Percentiles rank a stretch among this genome's conserved stretches.
Evolutionary conservation across 1,139 yeast genomes (phyloP).

Genomic region (Candida pseudoviswanathii): DNA sequence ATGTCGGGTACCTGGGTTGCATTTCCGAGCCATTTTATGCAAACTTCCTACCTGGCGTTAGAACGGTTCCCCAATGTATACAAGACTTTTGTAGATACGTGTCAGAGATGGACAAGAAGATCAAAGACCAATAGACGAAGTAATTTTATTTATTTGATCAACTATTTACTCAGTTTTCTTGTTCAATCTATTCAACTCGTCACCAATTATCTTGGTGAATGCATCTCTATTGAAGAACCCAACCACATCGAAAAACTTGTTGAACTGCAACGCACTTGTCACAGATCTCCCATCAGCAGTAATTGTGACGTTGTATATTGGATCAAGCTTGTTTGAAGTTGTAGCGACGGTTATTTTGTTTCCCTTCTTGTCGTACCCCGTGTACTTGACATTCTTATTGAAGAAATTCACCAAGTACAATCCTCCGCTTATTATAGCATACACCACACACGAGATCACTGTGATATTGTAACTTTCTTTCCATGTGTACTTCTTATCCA

Average conservation of each 20-base stretch:
- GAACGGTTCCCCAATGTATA: slow-evolving; percentile 52
- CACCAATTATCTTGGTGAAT: slow-evolving; percentile 32
- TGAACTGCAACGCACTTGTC: slow-evolving; percentile 33
- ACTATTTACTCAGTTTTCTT: slow-evolving; percentile 17
- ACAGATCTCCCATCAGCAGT: slow-evolving; percentile 27
- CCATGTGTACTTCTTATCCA: slow-evolving; percentile 64
- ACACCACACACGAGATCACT: slow-evolving; percentile 48
- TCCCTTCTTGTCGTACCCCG: slow-evolving; percentile 48
- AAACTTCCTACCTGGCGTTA: slow-evolving; percentile 54
- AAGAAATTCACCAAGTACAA: slow-evolving; percentile 46
- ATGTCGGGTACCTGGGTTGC: slow-evolving; percentile 54
- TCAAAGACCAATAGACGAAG: slow-evolving; percentile 14
- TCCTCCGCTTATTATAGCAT: slow-evolving; percentile 51
- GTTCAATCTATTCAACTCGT: slow-evolving; percentile 26
- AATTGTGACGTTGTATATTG: slow-evolving; percentile 41
- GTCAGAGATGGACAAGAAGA: slow-evolving; percentile 54
- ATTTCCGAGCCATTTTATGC: slow-evolving; percentile 64
- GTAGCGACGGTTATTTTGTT: slow-evolving; percentile 40
- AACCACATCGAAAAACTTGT: slow-evolving; percentile 47
- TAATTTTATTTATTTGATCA: background rate
- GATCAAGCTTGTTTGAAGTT: slow-evolving; percentile 45
- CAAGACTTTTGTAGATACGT: slow-evolving; percentile 50
- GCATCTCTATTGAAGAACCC: slow-evolving; percentile 49
- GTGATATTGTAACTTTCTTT: slow-evolving; percentile 37
- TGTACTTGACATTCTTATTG: slow-evolving; percentile 59